Evolutionary conservation across 352 stramenopile species (phyloP).

Genomic region (Phytophthora megakarya): DNA sequence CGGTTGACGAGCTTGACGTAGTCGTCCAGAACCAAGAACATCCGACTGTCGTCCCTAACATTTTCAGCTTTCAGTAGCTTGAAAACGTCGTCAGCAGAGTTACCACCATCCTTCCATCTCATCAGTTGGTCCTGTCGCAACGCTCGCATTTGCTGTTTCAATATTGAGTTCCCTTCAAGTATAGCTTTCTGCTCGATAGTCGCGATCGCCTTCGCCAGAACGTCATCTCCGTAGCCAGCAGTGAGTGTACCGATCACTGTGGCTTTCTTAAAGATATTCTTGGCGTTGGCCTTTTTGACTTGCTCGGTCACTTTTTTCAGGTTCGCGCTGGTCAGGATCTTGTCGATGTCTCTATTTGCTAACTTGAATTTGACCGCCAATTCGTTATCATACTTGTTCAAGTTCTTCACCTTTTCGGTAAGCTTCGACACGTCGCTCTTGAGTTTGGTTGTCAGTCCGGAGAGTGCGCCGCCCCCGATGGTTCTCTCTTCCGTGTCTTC

Average conservation of each 20-base stretch:
- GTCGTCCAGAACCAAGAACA: too few relatives aligned
- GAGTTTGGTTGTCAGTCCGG: background rate
- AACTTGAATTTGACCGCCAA: background rate
- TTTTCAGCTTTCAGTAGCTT: too few relatives aligned
- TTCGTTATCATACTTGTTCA: background rate
- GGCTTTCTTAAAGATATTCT: background rate
- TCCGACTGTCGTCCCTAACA: too few relatives aligned
- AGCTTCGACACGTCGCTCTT: background rate
- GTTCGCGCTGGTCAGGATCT: background rate
- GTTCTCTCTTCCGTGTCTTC: background rate
- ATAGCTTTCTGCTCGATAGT: background rate
- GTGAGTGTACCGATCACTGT: background rate
- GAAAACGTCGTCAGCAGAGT: too few relatives aligned
- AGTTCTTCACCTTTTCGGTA: background rate
- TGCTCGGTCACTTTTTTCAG: background rate
- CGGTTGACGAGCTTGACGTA: too few relatives aligned
- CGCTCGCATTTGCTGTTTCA: background rate
- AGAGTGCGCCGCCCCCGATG: background rate
- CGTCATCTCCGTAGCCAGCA: background rate
- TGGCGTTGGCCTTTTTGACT: background rate
- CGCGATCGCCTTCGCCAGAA: background rate
- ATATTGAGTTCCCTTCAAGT: background rate
- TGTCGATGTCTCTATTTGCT: background rate
- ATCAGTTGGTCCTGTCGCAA: too few relatives aligned
- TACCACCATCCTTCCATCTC: too few relatives aligned